These are phyloP conservation scores for Aspergillus brunneoviolaceus DNA, from an alignment of 2,329 filamentous ascomycete genomes.

Conservation along the genomic window DNA sequence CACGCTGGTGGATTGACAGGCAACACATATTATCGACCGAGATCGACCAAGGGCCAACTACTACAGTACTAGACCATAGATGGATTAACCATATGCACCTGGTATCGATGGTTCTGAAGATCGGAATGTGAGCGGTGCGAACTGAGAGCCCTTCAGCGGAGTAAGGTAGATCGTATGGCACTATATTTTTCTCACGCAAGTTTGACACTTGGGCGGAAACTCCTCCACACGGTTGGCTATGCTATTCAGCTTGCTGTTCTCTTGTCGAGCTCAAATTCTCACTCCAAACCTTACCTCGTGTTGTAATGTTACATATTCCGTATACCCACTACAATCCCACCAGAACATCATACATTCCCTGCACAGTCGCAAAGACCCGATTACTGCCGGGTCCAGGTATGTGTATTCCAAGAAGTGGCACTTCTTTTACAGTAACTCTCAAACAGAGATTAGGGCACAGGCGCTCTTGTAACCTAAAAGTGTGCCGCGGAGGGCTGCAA, in stretches of 20 bases:
- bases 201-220: neutral
- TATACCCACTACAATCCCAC: neutral
- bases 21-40: neutral
- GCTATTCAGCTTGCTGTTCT: neutral
- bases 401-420: conserved; percentile 13
- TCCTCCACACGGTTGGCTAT: neutral
- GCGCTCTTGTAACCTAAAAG: conserved; percentile 64
- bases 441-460: conserved; percentile 60
- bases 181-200: neutral
- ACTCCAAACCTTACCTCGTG: no score
- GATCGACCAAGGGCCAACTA: no score
- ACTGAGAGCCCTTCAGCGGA: neutral
- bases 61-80: neutral
- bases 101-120: neutral
- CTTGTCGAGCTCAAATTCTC: neutral
- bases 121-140: neutral
- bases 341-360: conserved; percentile 61
- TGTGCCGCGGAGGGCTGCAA: conserved; percentile 69
- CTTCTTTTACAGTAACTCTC: conserved; percentile 22
- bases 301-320: neutral
- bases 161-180: neutral
- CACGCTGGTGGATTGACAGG: conserved; percentile 35
- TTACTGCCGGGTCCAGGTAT: conserved; percentile 65
- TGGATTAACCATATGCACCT: neutral
- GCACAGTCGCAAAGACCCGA: conserved; percentile 60